phyloP scores from a whole-genome alignment of 2,329 filamentous ascomycete genomes.

The Sporothrix globosa region DNA sequence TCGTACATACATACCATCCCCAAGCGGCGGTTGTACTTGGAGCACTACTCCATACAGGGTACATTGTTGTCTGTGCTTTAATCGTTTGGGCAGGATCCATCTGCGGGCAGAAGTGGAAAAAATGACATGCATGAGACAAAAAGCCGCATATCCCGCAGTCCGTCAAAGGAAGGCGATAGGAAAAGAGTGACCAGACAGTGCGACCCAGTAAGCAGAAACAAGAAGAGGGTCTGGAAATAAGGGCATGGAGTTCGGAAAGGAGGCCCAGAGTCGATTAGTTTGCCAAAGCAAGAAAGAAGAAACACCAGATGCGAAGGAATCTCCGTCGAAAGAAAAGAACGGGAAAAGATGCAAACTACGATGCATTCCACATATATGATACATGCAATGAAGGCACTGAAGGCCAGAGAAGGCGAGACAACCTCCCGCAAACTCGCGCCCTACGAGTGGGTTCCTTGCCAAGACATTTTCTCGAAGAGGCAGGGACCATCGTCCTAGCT shows the following conservation, averaged over 20 bases:
- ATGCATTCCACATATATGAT: no score
- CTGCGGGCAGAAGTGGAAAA: background rate
- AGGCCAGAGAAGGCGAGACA: background rate
- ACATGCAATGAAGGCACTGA: background rate
- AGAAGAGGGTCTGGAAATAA: background rate
- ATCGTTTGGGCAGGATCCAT: background rate
- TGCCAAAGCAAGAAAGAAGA: background rate
- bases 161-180: constrained; percentile 1
- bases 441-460: constrained; percentile 5
- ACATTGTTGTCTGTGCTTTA: background rate
- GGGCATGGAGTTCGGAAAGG: background rate
- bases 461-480: constrained; percentile 15
- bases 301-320: background rate
- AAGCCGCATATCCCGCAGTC: background rate
- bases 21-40: background rate
- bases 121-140: constrained; percentile 7
- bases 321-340: background rate
- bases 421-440: background rate
- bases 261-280: background rate
- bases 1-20: background rate
- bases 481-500: constrained; percentile 14
- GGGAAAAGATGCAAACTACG: background rate
- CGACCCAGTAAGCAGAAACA: background rate
- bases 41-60: background rate
- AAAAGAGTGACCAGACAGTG: background rate